Conservation (phyloP, 2,329 filamentous ascomycete genomes). For the Colletotrichum simmondsii region DNA sequence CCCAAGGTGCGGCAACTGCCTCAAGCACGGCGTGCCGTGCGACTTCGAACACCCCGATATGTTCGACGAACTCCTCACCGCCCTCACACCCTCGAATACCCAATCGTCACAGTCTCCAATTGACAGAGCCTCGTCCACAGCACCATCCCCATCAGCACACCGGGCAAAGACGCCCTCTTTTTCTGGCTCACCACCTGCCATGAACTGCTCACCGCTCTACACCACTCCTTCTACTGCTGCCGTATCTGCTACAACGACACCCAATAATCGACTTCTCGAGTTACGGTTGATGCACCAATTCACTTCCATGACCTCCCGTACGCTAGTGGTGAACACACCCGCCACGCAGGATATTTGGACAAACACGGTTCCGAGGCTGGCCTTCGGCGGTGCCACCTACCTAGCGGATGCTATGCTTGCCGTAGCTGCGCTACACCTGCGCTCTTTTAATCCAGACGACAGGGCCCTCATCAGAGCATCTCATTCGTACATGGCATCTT, state of each 20-base stretch:
- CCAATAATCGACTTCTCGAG: conserved; percentile 64
- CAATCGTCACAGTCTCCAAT: conserved; percentile 38
- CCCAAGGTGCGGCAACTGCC: conserved; percentile 73
- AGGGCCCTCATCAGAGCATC: conserved; percentile 69
- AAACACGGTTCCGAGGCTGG: conserved; percentile 68
- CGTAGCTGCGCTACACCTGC: conserved; percentile 71
- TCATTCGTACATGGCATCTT: conserved; percentile 73
- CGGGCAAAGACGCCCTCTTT: conserved; percentile 37
- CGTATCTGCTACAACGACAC: conserved; percentile 44
- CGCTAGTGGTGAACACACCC: conserved; percentile 64
- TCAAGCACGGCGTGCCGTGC: conserved; percentile 74
- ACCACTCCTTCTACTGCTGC: conserved; percentile 44
- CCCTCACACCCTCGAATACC: conserved; percentile 36
- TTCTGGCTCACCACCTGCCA: conserved; percentile 27
- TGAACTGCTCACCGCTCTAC: conserved; percentile 48
- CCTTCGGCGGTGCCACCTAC: conserved; percentile 68
- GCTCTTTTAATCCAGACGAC: conserved; percentile 67
- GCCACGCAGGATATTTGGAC: conserved; percentile 68
- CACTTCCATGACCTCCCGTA: conserved; percentile 69
- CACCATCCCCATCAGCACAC: conserved; percentile 38
- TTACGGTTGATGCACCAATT: conserved; percentile 74
- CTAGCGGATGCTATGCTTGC: conserved; percentile 73
- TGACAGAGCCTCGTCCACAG: conserved; percentile 37
- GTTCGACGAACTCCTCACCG: conserved; percentile 54
- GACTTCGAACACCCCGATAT: conserved; percentile 69